Conservation (phyloP, 2,329 filamentous ascomycete genomes). For the Colletotrichum costaricense region DNA sequence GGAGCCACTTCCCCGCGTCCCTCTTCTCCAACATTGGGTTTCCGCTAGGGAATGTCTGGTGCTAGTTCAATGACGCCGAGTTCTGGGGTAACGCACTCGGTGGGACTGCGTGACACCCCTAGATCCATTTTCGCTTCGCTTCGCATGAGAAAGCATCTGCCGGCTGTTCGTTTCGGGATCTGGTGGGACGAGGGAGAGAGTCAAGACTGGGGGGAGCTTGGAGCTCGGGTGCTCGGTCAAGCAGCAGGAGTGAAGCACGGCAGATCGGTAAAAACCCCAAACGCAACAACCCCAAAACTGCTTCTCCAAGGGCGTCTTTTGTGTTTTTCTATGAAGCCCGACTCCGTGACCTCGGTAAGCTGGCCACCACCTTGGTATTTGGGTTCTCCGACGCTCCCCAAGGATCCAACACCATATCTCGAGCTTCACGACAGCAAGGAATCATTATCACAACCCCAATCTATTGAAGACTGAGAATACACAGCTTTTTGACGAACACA, state of each 20-base stretch:
- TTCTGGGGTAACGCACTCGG: neutral
- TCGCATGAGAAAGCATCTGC: neutral
- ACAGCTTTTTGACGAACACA: neutral
- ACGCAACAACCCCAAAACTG: neutral
- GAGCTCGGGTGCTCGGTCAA: slow-evolving; percentile 6
- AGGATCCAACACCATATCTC: slow-evolving; percentile 4
- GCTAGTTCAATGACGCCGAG: neutral
- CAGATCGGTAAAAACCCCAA: neutral
- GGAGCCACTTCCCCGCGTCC: slow-evolving; percentile 8
- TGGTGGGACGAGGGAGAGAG: neutral
- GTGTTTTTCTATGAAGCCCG: neutral
- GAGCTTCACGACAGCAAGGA: neutral
- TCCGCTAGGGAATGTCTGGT: neutral
- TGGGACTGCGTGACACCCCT: neutral
- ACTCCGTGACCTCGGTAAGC: neutral
- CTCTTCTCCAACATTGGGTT: slow-evolving; percentile 11
- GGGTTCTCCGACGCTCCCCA: slow-evolving; percentile 13
- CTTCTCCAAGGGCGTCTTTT: neutral
- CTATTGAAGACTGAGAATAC: neutral
- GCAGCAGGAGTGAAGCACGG: neutral
- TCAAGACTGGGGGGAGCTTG: neutral
- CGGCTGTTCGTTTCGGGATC: neutral
- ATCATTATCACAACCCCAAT: neutral
- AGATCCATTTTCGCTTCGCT: neutral
- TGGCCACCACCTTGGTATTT: neutral